Evolutionary conservation across 2,329 filamentous ascomycete genomes (phyloP).

Genomic region (Calonectria pseudoreteaudii): DNA sequence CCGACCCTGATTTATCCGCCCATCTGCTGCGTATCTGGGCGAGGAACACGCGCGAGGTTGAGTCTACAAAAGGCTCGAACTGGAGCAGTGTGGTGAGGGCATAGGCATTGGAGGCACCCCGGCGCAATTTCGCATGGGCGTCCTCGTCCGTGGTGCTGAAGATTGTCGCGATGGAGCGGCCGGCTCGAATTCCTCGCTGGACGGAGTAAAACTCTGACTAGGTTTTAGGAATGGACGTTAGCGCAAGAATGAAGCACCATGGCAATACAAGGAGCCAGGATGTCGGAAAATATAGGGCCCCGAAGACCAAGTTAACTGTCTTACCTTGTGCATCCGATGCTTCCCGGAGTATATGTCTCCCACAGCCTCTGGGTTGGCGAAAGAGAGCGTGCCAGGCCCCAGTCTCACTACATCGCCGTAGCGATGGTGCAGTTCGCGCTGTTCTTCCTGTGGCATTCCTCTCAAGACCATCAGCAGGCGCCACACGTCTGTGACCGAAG

Average conservation of each 20-base stretch:
- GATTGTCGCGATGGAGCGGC: not conserved
- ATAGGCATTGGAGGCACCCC: not conserved
- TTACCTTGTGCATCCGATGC: not conserved
- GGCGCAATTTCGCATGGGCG: not conserved
- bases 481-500: not conserved
- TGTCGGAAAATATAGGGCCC: too few relatives aligned
- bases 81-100: not conserved
- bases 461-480: not conserved
- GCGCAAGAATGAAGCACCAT: too few relatives aligned
- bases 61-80: not conserved
- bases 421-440: not conserved
- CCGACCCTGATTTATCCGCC: not conserved
- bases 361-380: not conserved
- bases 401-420: not conserved
- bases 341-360: not conserved
- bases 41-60: not conserved
- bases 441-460: not conserved
- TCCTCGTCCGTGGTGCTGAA: not conserved
- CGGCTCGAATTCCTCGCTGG: not conserved
- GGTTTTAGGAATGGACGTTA: too few relatives aligned
- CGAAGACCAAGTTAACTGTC: not conserved
- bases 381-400: not conserved
- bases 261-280: too few relatives aligned
- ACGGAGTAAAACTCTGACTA: not conserved
- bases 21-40: not conserved